phyloP scores from a whole-genome alignment of 257 asterid species.

The Lycium ferocissimum region DNA sequence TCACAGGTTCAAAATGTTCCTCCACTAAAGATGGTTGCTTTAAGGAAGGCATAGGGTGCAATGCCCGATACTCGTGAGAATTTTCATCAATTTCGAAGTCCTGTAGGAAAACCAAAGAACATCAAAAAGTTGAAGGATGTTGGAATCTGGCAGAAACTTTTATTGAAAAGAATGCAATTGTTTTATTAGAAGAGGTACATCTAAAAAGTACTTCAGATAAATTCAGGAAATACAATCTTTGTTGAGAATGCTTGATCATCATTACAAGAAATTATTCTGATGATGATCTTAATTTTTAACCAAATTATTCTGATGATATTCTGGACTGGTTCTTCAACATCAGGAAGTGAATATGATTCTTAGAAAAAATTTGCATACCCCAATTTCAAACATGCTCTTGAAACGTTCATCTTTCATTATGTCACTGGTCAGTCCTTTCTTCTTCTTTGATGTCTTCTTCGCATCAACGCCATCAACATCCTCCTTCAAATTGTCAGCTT shows the following conservation, averaged over 20 bases:
- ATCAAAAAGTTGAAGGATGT: slow-evolving; percentile 13
- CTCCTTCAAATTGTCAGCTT: slow-evolving; percentile 58
- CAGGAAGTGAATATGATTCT: not conserved
- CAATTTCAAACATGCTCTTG: slow-evolving; percentile 55
- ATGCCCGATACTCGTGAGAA: slow-evolving; percentile 69
- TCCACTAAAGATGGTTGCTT: slow-evolving; percentile 71
- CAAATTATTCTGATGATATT: slow-evolving; percentile 10
- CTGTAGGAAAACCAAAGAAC: slow-evolving; percentile 48
- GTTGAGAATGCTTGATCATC: not conserved
- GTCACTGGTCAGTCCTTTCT: slow-evolving; percentile 75
- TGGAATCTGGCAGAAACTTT: slow-evolving; percentile 7
- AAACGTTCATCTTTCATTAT: slow-evolving; percentile 81
- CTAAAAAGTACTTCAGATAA: not conserved
- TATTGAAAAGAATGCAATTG: not conserved
- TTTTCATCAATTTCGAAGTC: slow-evolving; percentile 83
- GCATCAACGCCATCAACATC: slow-evolving; percentile 55
- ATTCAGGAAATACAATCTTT: not conserved
- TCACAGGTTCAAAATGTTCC: slow-evolving; percentile 79
- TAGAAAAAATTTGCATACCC: slow-evolving; percentile 51
- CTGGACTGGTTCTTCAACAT: slow-evolving; percentile 17
- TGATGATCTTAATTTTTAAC: not conserved
- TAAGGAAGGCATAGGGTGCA: slow-evolving; percentile 75
- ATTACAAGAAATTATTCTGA: not conserved
- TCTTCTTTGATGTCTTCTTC: slow-evolving; percentile 73
- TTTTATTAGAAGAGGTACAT: not conserved